Evolutionary conservation across 805 yeast genomes (phyloP).

Genomic region (Kodamaea nitidulidarum): DNA sequence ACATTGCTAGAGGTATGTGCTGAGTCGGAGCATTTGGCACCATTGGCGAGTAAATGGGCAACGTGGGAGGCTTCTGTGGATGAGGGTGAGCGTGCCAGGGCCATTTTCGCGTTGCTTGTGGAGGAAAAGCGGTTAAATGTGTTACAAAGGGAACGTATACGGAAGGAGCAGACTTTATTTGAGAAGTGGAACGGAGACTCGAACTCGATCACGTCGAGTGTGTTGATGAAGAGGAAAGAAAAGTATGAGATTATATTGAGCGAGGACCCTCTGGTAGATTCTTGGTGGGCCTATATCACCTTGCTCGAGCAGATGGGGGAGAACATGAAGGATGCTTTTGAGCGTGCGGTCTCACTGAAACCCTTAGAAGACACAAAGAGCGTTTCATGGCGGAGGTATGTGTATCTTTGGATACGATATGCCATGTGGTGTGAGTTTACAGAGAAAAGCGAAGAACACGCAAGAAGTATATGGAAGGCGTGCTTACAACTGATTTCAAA

Average conservation of each 20-base stretch:
- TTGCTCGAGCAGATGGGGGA: slow-evolving; percentile 35
- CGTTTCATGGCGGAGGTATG: slow-evolving; percentile 61
- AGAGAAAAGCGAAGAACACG: slow-evolving; percentile 36
- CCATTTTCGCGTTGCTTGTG: slow-evolving; percentile 51
- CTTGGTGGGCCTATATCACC: slow-evolving; percentile 77
- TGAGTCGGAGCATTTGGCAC: slow-evolving; percentile 20
- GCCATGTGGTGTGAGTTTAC: slow-evolving; percentile 58
- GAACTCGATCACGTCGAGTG: slow-evolving; percentile 49
- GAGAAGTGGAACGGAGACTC: slow-evolving; percentile 62
- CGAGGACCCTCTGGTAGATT: slow-evolving; percentile 54
- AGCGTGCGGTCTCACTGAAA: not conserved
- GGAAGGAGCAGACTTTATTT: slow-evolving; percentile 45
- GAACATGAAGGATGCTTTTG: slow-evolving; percentile 21
- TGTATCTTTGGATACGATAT: slow-evolving; percentile 66
- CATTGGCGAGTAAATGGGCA: slow-evolving; percentile 54
- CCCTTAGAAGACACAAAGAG: slow-evolving; percentile 18
- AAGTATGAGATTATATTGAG: slow-evolving; percentile 49
- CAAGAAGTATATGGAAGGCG: slow-evolving; percentile 49
- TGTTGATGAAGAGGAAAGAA: slow-evolving; percentile 50
- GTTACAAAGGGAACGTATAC: slow-evolving; percentile 32
- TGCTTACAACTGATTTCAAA: slow-evolving; percentile 55
- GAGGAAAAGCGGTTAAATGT: slow-evolving; percentile 22
- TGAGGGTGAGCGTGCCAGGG: slow-evolving; percentile 61
- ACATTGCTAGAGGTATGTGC: slow-evolving; percentile 30
- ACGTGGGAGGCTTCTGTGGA: slow-evolving; percentile 60